These are phyloP conservation scores for Crithidia bombi DNA, from an alignment of 208 protist genomes.

Conservation along the genomic window DNA sequence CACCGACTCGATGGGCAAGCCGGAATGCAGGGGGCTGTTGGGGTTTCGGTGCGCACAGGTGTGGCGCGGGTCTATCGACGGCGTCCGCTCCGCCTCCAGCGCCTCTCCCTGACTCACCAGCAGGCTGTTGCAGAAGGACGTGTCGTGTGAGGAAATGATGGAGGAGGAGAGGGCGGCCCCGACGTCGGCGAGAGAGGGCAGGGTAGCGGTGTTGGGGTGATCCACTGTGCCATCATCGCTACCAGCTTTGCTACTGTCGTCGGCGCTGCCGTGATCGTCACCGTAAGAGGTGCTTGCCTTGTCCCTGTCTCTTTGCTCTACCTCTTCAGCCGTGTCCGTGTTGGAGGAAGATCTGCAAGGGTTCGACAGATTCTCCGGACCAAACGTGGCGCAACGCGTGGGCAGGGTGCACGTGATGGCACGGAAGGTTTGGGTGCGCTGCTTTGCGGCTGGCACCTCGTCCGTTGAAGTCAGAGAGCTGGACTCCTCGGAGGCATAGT, in stretches of 20 bases:
- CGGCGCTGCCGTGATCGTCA: not conserved
- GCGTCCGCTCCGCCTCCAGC: not conserved
- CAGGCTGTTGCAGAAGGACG: slow-evolving; percentile 30
- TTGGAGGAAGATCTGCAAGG: not conserved
- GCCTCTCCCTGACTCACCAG: not conserved
- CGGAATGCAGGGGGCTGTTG: not conserved
- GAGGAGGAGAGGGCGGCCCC: slow-evolving; percentile 15
- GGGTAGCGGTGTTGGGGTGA: not conserved
- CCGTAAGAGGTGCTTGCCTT: not conserved
- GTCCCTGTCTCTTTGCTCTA: not conserved
- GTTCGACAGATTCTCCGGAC: not conserved
- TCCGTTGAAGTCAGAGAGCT: not conserved
- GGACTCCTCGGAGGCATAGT: not conserved
- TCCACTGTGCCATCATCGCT: not conserved
- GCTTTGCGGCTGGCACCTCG: not conserved
- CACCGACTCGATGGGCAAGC: not conserved
- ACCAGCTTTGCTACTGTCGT: not conserved
- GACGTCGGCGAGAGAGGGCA: slow-evolving; percentile 1
- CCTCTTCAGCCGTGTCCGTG: not conserved
- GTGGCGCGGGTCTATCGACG: not conserved
- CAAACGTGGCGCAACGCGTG: not conserved
- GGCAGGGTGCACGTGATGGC: not conserved
- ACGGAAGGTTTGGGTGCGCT: slow-evolving; percentile 1
- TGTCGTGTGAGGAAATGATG: slow-evolving; percentile 31
- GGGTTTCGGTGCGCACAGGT: not conserved